phyloP scores from a whole-genome alignment of 2,329 filamentous ascomycete genomes.

The Fusarium agapanthi region DNA sequence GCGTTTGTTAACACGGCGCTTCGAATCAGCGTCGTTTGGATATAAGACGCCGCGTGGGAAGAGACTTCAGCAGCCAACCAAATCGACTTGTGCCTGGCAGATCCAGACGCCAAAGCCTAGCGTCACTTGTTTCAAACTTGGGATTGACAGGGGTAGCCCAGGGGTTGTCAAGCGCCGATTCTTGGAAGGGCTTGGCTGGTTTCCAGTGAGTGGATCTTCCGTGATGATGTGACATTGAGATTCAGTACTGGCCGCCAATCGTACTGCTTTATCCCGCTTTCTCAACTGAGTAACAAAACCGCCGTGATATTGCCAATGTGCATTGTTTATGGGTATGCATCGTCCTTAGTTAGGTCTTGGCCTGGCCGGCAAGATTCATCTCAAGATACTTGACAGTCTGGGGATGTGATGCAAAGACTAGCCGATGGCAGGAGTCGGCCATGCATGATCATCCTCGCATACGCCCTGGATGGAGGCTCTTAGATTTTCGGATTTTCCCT shows the following conservation, averaged over 20 bases:
- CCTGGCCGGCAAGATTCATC: constrained; percentile 1
- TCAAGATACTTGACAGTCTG: constrained; percentile 1
- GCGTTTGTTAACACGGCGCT: constrained; percentile 20
- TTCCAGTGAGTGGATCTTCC: constrained; percentile 33
- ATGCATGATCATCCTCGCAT: neutral
- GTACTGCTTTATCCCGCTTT: constrained; percentile 2
- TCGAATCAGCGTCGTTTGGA: constrained; percentile 23
- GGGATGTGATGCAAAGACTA: constrained; percentile 14
- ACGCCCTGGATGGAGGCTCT: neutral
- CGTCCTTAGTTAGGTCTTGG: neutral
- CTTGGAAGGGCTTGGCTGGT: constrained; percentile 30
- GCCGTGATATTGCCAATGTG: constrained; percentile 10
- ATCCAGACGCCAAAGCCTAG: constrained; percentile 31
- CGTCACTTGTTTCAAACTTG: constrained; percentile 31
- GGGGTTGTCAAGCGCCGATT: constrained; percentile 33
- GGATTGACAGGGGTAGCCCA: constrained; percentile 23
- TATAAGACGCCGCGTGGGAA: constrained; percentile 13
- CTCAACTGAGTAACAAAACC: constrained; percentile 12
- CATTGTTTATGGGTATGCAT: constrained; percentile 10
- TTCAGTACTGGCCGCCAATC: constrained; percentile 26
- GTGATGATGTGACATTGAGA: constrained; percentile 25
- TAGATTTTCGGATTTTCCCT: constrained; percentile 11
- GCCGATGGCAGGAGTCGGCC: constrained; percentile 3
- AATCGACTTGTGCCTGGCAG: constrained; percentile 27
- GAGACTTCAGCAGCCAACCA: constrained; percentile 25